Evolutionary conservation across 2,329 filamentous ascomycete genomes (phyloP).

Genomic region (Tolypocladium tundrense): DNA sequence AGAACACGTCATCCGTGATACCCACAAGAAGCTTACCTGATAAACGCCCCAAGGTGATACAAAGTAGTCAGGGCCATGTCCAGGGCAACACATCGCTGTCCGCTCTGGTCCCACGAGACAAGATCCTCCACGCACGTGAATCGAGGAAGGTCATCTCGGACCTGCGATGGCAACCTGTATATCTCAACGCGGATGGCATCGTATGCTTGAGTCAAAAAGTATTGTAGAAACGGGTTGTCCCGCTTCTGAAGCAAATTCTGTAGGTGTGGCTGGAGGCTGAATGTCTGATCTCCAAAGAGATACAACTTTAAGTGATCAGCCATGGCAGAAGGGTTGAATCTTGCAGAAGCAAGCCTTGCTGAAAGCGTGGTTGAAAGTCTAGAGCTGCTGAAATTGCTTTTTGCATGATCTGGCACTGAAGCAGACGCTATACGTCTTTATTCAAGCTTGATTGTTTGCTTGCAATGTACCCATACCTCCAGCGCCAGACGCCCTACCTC

Average conservation of each 20-base stretch:
- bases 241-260: not conserved
- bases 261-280: not conserved
- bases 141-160: slow-evolving; percentile 2
- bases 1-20: not conserved
- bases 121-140: slow-evolving; percentile 4
- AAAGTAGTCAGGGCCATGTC: slow-evolving; percentile 4
- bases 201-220: slow-evolving; percentile 4
- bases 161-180: not conserved
- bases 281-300: slow-evolving; percentile 6
- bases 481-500: too few species aligned
- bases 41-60: slow-evolving; percentile 3
- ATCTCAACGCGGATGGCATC: slow-evolving; percentile 2
- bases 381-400: not conserved
- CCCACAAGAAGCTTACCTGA: not conserved
- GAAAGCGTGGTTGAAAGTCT: not conserved
- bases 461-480: not conserved
- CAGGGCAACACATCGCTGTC: slow-evolving; percentile 1
- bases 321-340: not conserved
- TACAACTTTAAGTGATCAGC: slow-evolving; percentile 1
- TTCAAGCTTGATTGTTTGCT: not conserved
- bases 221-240: slow-evolving; percentile 1
- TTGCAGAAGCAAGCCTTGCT: not conserved
- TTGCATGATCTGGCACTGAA: not conserved
- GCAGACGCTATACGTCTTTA: not conserved
- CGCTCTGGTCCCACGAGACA: slow-evolving; percentile 1